phyloP scores from a whole-genome alignment of 148 eudicot species.

The Hydrangea macrophylla region DNA sequence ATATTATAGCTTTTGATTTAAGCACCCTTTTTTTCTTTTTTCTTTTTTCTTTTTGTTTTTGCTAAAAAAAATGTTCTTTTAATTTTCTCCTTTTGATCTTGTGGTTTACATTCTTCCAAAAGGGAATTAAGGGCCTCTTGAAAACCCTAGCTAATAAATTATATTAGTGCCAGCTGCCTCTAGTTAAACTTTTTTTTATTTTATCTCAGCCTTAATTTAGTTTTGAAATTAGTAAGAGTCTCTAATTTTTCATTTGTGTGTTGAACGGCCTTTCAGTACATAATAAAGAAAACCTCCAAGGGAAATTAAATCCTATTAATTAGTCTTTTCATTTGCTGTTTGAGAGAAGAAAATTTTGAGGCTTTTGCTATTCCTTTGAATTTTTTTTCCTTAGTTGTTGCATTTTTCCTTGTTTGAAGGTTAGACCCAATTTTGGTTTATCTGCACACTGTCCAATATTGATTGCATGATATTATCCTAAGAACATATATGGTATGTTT shows the following conservation, averaged over 20 bases:
- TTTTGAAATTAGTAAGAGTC: constrained; percentile 6
- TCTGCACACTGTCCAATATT: constrained; percentile 17
- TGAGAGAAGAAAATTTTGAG: no score
- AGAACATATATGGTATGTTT: neutral
- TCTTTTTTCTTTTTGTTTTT: neutral
- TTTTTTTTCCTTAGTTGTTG: no score
- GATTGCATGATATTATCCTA: constrained; percentile 7
- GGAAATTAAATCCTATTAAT: neutral
- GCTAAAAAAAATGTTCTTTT: no score
- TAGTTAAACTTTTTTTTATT: neutral
- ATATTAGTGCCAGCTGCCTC: no score
- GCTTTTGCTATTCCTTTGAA: no score
- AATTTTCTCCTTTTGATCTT: neutral
- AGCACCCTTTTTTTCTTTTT: neutral
- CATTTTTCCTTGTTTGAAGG: no score
- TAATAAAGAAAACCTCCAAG: neutral
- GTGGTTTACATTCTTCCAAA: constrained; percentile 8
- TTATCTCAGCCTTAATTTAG: neutral
- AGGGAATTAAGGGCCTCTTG: constrained; percentile 23
- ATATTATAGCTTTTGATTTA: neutral
- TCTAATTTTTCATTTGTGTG: constrained; percentile 5
- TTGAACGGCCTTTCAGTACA: no score
- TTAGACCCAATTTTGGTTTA: neutral
- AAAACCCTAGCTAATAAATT: constrained; percentile 15
- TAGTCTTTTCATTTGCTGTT: no score